phyloP scores from a whole-genome alignment of 1,284 basidiomycete genomes.

The Ganoderma resinaceum region DNA sequence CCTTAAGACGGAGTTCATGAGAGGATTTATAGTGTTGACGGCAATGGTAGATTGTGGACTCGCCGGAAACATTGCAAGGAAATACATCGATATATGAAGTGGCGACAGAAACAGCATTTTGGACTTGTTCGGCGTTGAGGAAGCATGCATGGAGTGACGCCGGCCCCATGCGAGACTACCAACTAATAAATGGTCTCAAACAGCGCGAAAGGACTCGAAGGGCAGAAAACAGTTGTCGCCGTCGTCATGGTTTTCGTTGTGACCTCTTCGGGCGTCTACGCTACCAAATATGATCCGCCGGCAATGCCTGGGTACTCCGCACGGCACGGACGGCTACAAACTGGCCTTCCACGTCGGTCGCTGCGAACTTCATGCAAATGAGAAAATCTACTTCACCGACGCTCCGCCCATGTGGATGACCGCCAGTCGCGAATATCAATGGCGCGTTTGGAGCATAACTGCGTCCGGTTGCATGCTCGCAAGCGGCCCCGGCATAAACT shows the following conservation, averaged over 20 bases:
- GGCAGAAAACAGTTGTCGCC: neutral
- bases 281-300: neutral
- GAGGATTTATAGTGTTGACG: too few species aligned
- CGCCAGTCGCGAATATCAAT: neutral
- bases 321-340: neutral
- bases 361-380: too few species aligned
- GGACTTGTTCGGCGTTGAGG: too few species aligned
- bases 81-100: too few species aligned
- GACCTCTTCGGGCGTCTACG: neutral
- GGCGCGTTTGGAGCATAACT: neutral
- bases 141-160: too few species aligned
- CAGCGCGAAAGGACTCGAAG: neutral
- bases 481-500: neutral
- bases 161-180: too few species aligned
- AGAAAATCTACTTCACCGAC: neutral
- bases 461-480: neutral
- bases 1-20: too few species aligned
- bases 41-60: too few species aligned
- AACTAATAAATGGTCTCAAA: neutral
- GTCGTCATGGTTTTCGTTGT: neutral
- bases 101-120: too few species aligned
- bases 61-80: too few species aligned
- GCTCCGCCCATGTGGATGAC: neutral
- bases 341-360: too few species aligned
- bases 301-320: neutral